Evolutionary conservation across 2,329 filamentous ascomycete species (phyloP), one percentile per base, ranked within the genome.

Genomic region (Elsinoe fawcettii): DNA sequence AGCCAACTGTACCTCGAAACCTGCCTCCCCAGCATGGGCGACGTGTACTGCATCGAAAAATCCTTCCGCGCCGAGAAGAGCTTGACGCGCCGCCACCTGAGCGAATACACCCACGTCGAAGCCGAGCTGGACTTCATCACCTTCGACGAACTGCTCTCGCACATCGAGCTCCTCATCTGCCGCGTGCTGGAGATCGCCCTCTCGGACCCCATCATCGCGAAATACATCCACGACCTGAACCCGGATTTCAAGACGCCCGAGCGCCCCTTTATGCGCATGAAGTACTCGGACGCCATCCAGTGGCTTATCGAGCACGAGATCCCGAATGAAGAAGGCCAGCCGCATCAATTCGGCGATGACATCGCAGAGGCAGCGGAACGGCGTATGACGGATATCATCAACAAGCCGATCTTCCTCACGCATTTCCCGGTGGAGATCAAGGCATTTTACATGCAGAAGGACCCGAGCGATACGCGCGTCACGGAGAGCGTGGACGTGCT

Each of bases 371-470:
- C 93, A 11, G 93, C 93, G 11, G 93, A 99, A 80, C 87, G 93
- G 66, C 83, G 80, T 70, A 99, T 99, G 93, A 97, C 92, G 1
- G 93, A 99, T 71, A 87, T 86, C 65, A 95, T 99, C 79, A 93
- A 95, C 83, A 78, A 83, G 56, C 93, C 93, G 61, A 96, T 99
- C 73, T 89, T 97, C 78, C 80, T 97, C 41, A 97, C 92, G 2
- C 92, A 97, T 75, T 99, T 99, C 83, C 93, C 93, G 18, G 85
- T 85, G 59, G 90, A 92, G 76, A 96, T 99, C 80, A 99, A 99
- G 80, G 88, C 93, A 1, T 99, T 99, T 73, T 99, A 99, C 81
- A 99, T 99, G 93, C 86, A 91, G 75, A 91, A 87, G 74, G 93
- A 92, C 66, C 77, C 80, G 43, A 74, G 80, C 27, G 93, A 99